phyloP scores from a whole-genome alignment of 2,329 filamentous ascomycete genomes.

The Xylariaceae sp. region DNA sequence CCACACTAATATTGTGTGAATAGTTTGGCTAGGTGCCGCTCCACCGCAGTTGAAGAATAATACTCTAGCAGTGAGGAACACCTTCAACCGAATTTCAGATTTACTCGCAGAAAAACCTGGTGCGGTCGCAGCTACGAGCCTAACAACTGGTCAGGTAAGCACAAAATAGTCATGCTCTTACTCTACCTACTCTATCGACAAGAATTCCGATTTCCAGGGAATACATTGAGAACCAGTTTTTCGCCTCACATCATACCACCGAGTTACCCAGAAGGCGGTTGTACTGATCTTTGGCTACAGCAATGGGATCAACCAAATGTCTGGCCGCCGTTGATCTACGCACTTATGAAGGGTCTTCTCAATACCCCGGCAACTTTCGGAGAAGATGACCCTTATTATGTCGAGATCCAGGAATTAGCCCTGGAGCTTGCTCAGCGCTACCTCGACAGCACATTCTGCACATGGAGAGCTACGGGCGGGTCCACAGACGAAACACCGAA shows the following conservation, averaged over 20 bases:
- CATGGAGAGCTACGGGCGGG: conserved; percentile 64
- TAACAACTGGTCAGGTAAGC: conserved; percentile 49
- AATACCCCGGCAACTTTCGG: conserved; percentile 55
- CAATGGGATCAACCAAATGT: conserved; percentile 70
- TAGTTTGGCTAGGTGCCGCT: conserved; percentile 61
- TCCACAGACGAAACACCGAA: conserved; percentile 49
- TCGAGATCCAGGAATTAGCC: conserved; percentile 50
- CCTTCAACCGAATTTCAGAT: conserved; percentile 48
- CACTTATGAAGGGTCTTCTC: conserved; percentile 58
- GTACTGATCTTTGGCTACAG: conserved; percentile 2
- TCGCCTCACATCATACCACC: too few relatives aligned
- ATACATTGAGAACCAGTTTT: too few relatives aligned
- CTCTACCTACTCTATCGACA: too few relatives aligned
- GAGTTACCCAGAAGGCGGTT: neutral
- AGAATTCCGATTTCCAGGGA: too few relatives aligned
- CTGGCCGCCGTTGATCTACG: conserved; percentile 64
- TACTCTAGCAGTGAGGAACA: conserved; percentile 51
- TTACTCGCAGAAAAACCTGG: conserved; percentile 50
- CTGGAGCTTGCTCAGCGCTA: conserved; percentile 60
- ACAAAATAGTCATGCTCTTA: conserved; percentile 1
- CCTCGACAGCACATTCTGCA: conserved; percentile 64
- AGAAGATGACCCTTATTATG: conserved; percentile 48
- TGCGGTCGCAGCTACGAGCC: conserved; percentile 59
- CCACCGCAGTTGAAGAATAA: conserved; percentile 53
- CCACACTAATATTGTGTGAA: too few relatives aligned